Base-by-base conservation (phyloP, 1,284 basidiomycete species). In the Cerrena zonata region DNA sequence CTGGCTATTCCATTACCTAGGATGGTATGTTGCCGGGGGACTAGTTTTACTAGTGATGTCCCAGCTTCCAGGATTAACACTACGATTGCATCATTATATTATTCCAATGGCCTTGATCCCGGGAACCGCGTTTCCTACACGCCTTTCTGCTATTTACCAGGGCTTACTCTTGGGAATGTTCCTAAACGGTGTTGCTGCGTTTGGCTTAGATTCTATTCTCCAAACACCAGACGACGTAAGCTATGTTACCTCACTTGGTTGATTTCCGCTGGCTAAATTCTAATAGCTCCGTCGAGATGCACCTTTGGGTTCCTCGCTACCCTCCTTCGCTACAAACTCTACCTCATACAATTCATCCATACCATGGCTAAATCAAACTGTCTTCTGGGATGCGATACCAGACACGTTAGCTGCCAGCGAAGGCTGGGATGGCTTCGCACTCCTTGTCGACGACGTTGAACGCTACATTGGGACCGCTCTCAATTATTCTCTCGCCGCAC, bases 361-460 rank as follows among this genome's bases (percentile, higher is more conserved):
- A 23, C 69, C 80, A 4, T 65, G 84, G 12, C 58, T 61, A 2
- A 77, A 84, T 54, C 82, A 85, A 57, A 77, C 73, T 0, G 74
- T 90, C 1, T 68, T 66, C 2, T 94, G 91, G 91, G 70, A 71
- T 39, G 57, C 68, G 0, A 72, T 89, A n/a, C 66, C 76, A 0
- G 64, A 71, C 10, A n/a, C n/a, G n/a, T n/a, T n/a, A n/a, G n/a
- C n/a, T n/a, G n/a, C n/a, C n/a, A 47, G 58, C 4, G 68, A 70
- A 51, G 74, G 72, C n/a, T 92, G 85, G 86, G 82, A 87, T 59
- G 85, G 85, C 1, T 92, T 90, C 60, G 71, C 81, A 0, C 74
- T 94, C 34, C 74, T 94, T 7, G 78, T 94, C 5, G 89, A 94
- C 62, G 92, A 94, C 58, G 91, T 94, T 0, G 79, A 91, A 61